Percentiles rank a stretch among this genome's conserved stretches.
These are phyloP conservation scores for Backusella luteola DNA, from an alignment of 192 early-diverging fungal genomes.

Conservation along the genomic window DNA sequence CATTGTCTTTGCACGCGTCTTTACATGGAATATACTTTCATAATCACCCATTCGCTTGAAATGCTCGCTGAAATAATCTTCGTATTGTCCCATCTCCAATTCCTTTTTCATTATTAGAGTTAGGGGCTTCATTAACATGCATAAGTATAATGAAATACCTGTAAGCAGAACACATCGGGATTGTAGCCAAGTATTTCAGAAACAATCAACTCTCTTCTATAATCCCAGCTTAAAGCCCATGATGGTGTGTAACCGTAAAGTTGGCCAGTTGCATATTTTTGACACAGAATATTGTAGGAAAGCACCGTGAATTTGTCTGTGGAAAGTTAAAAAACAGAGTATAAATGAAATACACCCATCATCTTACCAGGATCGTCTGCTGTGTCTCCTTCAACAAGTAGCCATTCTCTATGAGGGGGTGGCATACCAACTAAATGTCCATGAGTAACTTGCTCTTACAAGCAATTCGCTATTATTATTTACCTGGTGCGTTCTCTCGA, in stretches of 20 bases:
- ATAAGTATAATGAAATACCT: constrained; percentile 41
- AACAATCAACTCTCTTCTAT: constrained; percentile 85
- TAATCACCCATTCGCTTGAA: constrained; percentile 75
- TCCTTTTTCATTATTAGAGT: constrained; percentile 54
- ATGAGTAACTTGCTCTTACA: neutral
- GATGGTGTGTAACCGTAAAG: constrained; percentile 93
- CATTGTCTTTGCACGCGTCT: constrained; percentile 95
- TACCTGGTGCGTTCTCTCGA: constrained; percentile 85
- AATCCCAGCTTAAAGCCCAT: constrained; percentile 93
- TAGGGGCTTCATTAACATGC: neutral
- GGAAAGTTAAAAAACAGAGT: neutral
- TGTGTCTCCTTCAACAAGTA: constrained; percentile 76
- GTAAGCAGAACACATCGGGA: constrained; percentile 91
- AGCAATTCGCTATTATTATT: neutral
- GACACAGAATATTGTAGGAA: constrained; percentile 90
- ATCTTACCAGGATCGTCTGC: constrained; percentile 47
- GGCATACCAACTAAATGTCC: constrained; percentile 59
- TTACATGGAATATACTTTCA: constrained; percentile 91
- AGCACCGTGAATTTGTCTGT: constrained; percentile 86
- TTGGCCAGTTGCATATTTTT: constrained; percentile 85
- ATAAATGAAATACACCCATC: constrained; percentile 3
- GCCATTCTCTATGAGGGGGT: constrained; percentile 90
- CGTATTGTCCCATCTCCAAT: constrained; percentile 82
- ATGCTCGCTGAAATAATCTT: constrained; percentile 82
- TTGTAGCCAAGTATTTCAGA: constrained; percentile 83